phyloP scores from a whole-genome alignment of 352 stramenopile species.

The Phytophthora melonis region DNA sequence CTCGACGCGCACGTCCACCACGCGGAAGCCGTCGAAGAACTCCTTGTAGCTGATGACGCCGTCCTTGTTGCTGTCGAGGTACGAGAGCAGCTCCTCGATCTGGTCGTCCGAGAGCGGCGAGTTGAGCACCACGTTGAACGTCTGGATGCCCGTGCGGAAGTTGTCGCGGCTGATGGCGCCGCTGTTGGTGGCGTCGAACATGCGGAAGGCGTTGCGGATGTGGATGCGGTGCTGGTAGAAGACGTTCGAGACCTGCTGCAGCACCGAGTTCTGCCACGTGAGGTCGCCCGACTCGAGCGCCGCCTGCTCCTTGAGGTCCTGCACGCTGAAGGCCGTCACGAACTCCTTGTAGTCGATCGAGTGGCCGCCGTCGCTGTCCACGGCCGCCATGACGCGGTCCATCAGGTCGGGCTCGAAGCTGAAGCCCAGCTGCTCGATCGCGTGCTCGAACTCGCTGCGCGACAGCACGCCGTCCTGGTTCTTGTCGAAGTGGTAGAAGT shows the following conservation, averaged over 20 bases:
- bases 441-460: constrained; percentile 78
- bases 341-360: constrained; percentile 95
- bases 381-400: constrained; percentile 80
- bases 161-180: constrained; percentile 85
- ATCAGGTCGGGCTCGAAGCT: constrained; percentile 64
- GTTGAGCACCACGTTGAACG: constrained; percentile 92
- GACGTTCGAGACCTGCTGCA: constrained; percentile 95
- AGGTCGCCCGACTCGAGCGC: constrained; percentile 65
- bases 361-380: constrained; percentile 90
- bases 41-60: constrained; percentile 95
- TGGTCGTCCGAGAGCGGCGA: constrained; percentile 92
- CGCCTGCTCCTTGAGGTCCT: constrained; percentile 75
- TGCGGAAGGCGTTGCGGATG: constrained; percentile 92
- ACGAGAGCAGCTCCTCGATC: constrained; percentile 89
- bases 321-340: constrained; percentile 88
- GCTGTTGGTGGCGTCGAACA: constrained; percentile 91
- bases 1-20: constrained; percentile 82
- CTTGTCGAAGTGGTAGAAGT: constrained; percentile 87
- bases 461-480: constrained; percentile 88
- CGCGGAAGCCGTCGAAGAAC: constrained; percentile 93
- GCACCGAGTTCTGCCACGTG: constrained; percentile 93
- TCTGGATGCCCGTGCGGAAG: constrained; percentile 86
- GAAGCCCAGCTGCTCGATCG: constrained; percentile 77
- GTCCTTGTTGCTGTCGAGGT: constrained; percentile 92
- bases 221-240: constrained; percentile 95